phyloP scores from a whole-genome alignment of 1,284 basidiomycete genomes.

The Puccinia coronata region DNA sequence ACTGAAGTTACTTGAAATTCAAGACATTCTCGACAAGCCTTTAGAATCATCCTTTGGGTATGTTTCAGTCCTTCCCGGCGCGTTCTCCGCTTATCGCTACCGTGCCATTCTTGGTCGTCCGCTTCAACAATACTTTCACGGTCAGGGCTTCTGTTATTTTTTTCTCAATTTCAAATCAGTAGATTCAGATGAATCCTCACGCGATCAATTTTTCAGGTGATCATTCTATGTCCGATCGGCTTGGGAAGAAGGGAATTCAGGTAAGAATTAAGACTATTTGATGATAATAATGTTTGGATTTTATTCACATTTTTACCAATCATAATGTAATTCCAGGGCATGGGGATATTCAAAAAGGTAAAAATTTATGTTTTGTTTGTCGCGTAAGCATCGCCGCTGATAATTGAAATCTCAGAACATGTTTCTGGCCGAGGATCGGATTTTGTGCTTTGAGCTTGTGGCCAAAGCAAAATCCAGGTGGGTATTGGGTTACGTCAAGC shows the following conservation, averaged over 20 bases:
- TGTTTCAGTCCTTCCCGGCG: constrained; percentile 90
- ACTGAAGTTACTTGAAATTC: not conserved
- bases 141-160: constrained; percentile 62
- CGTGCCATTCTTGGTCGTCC: constrained; percentile 88
- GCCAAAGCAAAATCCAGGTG: constrained; percentile 79
- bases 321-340: constrained; percentile 63
- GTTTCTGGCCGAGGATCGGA: constrained; percentile 71
- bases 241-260: constrained; percentile 90
- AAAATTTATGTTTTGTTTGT: constrained; percentile 50
- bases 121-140: constrained; percentile 96
- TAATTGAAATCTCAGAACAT: constrained; percentile 59
- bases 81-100: constrained; percentile 91
- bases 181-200: not conserved
- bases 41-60: constrained; percentile 94
- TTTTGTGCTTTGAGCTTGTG: constrained; percentile 93
- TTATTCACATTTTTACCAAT: not conserved
- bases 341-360: constrained; percentile 87
- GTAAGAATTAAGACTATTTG: not conserved
- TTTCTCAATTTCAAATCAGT: not conserved
- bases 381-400: not conserved
- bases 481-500: constrained; percentile 92
- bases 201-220: constrained; percentile 24
- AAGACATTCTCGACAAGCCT: constrained; percentile 70
- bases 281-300: not conserved
- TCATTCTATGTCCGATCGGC: constrained; percentile 72